phyloP scores from a whole-genome alignment of 2,329 filamentous ascomycete genomes.

The Penicillium hesseltinei region DNA sequence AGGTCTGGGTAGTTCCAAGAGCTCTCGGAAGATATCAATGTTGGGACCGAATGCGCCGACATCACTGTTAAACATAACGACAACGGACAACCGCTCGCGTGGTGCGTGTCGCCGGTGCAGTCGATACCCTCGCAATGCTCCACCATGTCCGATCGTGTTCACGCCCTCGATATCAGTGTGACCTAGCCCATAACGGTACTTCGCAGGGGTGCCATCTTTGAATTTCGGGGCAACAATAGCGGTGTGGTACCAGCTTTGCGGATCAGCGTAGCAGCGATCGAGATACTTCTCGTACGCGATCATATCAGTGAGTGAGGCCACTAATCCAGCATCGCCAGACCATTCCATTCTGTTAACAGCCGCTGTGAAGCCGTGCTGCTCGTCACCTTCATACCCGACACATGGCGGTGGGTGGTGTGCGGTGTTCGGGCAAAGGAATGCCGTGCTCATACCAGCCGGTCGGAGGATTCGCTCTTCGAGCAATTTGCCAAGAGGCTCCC shows the following conservation, averaged over 20 bases:
- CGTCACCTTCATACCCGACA: slow-evolving; percentile 46
- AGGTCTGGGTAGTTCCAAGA: slow-evolving; percentile 26
- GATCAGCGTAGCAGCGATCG: slow-evolving; percentile 32
- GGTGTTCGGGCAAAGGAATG: slow-evolving; percentile 40
- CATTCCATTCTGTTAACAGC: slow-evolving; percentile 47
- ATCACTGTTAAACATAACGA: slow-evolving; percentile 45
- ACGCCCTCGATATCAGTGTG: slow-evolving; percentile 28
- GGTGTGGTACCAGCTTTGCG: slow-evolving; percentile 36
- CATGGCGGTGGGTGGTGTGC: slow-evolving; percentile 39
- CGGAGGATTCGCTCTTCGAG: slow-evolving; percentile 40
- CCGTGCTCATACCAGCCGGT: slow-evolving; percentile 46
- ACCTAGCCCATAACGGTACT: slow-evolving; percentile 41
- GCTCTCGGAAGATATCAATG: slow-evolving; percentile 32
- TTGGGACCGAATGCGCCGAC: slow-evolving; percentile 26
- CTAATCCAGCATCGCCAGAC: slow-evolving; percentile 48
- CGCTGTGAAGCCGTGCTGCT: slow-evolving; percentile 37
- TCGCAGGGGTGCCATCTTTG: slow-evolving; percentile 35
- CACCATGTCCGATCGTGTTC: slow-evolving; percentile 39
- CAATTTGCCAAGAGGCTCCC: slow-evolving; percentile 35
- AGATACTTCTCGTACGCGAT: slow-evolving; percentile 47
- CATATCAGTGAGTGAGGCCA: slow-evolving; percentile 48
- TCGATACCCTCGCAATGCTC: slow-evolving; percentile 45
- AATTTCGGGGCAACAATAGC: slow-evolving; percentile 31
- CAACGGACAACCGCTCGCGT: slow-evolving; percentile 37
- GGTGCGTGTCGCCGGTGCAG: slow-evolving; percentile 38